Percentiles rank a stretch among this genome's conserved stretches.
Conservation (phyloP, 2,329 filamentous ascomycete species). For the Fusarium circinatum region DNA sequence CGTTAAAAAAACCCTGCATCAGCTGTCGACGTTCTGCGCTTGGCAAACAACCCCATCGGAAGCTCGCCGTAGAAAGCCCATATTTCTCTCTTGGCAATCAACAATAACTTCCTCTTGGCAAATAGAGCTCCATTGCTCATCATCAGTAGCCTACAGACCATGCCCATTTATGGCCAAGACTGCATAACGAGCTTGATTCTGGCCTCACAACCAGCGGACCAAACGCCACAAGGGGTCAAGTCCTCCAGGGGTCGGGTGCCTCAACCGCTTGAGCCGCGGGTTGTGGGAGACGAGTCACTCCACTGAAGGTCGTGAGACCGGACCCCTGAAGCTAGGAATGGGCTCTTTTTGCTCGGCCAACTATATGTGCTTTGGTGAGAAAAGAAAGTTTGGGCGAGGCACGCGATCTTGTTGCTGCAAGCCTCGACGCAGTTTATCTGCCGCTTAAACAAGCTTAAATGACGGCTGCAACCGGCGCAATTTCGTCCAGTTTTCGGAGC, state of each 20-base stretch:
- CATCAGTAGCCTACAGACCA: slow-evolving; percentile 19
- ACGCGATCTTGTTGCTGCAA: slow-evolving; percentile 16
- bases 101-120: slow-evolving; percentile 1
- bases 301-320: slow-evolving; percentile 1
- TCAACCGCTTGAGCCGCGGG: slow-evolving; percentile 23
- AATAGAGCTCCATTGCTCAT: slow-evolving; percentile 2
- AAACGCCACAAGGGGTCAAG: slow-evolving; percentile 8
- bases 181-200: slow-evolving; percentile 30
- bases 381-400: neutral
- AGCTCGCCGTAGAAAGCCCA: neutral
- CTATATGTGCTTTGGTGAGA: neutral
- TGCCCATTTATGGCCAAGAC: slow-evolving; percentile 16
- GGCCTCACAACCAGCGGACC: slow-evolving; percentile 12
- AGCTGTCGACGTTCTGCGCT: slow-evolving; percentile 13
- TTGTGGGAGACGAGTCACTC: slow-evolving; percentile 15
- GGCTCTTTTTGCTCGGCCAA: neutral
- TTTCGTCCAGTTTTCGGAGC: neutral
- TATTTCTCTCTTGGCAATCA: slow-evolving; percentile 12
- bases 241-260: slow-evolving; percentile 10
- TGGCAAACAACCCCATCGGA: slow-evolving; percentile 12
- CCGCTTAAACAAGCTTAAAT: slow-evolving; percentile 36
- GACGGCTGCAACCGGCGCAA: neutral
- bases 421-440: neutral
- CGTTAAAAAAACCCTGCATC: slow-evolving; percentile 15
- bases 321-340: neutral